phyloP scores from a whole-genome alignment of 2,329 filamentous ascomycete genomes.

The Trichoderma atrobrunneum region DNA sequence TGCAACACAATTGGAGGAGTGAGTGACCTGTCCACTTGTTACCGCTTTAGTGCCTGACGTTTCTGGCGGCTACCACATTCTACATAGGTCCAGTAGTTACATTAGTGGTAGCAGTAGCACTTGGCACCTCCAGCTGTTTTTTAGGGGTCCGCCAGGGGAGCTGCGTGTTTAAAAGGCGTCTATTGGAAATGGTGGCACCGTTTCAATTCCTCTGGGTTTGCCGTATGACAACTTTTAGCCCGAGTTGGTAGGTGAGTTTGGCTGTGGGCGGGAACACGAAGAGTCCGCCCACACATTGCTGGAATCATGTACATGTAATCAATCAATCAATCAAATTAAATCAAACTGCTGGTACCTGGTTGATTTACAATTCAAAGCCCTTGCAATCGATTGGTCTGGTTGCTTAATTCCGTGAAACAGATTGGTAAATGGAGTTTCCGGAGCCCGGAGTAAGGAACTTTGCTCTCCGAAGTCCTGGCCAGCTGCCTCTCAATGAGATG shows the following conservation, averaged over 20 bases:
- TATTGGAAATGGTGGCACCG: not conserved
- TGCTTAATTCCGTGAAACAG: not conserved
- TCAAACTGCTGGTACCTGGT: not conserved
- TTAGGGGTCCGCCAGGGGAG: conserved; percentile 5
- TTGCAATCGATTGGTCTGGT: not conserved
- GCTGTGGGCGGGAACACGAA: not conserved
- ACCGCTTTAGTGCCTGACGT: conserved; percentile 21
- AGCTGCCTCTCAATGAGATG: not conserved
- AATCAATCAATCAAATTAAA: not conserved
- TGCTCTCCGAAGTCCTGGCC: not conserved
- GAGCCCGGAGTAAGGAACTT: not conserved
- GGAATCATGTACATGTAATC: not conserved
- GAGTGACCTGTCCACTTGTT: conserved; percentile 18
- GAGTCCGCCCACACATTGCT: not conserved
- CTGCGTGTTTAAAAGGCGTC: not conserved
- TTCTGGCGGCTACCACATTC: conserved; percentile 17
- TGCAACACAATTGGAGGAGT: not conserved
- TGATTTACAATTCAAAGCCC: not conserved
- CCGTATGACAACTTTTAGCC: conserved; percentile 4
- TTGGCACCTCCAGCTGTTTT: not conserved
- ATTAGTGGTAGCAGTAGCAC: not conserved
- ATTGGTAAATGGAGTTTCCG: not conserved
- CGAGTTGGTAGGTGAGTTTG: not conserved
- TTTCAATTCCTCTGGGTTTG: not conserved
- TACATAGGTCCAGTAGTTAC: not conserved